Evolutionary conservation across 2,329 filamentous ascomycete species (phyloP), one percentile per base, ranked within the genome.

Genomic region (Nannizzia gypsea): DNA sequence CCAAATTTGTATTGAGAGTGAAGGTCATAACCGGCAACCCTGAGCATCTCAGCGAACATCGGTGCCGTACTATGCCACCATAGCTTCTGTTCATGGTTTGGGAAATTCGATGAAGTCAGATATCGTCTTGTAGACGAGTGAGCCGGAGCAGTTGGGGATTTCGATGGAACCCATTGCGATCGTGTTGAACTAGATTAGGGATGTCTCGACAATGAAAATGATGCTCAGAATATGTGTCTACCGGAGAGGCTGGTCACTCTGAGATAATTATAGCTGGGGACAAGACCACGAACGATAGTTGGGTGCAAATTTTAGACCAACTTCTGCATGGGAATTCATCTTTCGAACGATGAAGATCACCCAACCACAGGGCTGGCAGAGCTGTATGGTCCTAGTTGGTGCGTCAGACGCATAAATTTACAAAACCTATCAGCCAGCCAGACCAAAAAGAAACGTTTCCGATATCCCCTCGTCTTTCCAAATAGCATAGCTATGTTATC

Each of bases 31-130:
- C 60, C 50, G n/a, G 62, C 59, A n/a, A 54, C 31, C 4, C 57
- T 46, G 4, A 68, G 58, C 46, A 64, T 59, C 24, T 60, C 59
- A 5, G 60, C 60, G 9, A 66, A 56, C 61, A 67, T 63, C 3
- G 64, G 60, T 1, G 56, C 66, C 11, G 59, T 63, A n/a, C 62
- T 65, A 20, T 66, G 50, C 66, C 66, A 68, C 66, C 66, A 67
- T 8, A 58, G 38, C 28, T 55, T 28, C 36, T 67, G 59, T 34
- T 63, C 58, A 3, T 62, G 46, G 40, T 62, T 59, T n/a, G 44
- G 26, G 28, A 63, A 62, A 15, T n/a, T n/a, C 42, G 15, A 60
- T 17, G 46, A 28, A 44, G n/a, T 57, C 54, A 28, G 59, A 42
- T n/a, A 57, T 28, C 13, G 38, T 24, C 52, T 56, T 56, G 42